Base-by-base conservation (phyloP, 2,329 filamentous ascomycete genomes). In the Colletotrichum lupini region DNA sequence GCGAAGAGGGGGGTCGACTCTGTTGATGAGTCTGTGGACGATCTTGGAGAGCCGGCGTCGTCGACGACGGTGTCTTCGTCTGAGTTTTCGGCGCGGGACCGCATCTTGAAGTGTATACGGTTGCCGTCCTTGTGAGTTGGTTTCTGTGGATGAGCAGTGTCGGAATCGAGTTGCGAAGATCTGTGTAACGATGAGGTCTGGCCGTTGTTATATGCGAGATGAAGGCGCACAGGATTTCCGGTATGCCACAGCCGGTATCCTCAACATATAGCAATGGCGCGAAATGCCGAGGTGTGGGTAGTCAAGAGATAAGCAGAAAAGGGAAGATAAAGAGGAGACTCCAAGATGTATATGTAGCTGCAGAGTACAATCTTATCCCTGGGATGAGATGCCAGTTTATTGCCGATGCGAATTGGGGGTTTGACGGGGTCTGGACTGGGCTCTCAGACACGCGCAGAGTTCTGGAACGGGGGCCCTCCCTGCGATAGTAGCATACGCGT, bases 1-100 rank as follows among this genome's bases (percentile, higher is more conserved):
- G 46, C n/a, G 52, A 73, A 7, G 42, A 73, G 64, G 12, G 73
- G 69, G 69, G 69, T 74, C 5, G 35, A 52, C 24, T 73, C 69
- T 26, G 68, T 73, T 12, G 65, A 19, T n/a, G 37, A 46, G 19
- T 61, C 62, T 32, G 42, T 56, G 16, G 58, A 59, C 12, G 55
- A 37, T 19, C 30, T 59, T 14, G 68, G 37, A 37, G 58, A 55
- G 30, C 52, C 4, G 58, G 30, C 30, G 68, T 67, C 56, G 35
- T 26, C 24, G 35, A 60, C 67, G 56, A 56, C 28, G 24, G 69
- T 58, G 24, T 63, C 35, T 56, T 65, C 30, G 37, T 52, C 61
- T 9, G 71, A 56, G 30, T 19, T 59, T n/a, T 60, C 70, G 55
- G 60, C 12, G 8, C 37, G 60, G 61, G 32, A 60, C 53, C 24